Percentiles rank a stretch among this genome's conserved stretches.
These are phyloP conservation scores for Mycogone perniciosa DNA, from an alignment of 2,329 filamentous ascomycete genomes.

Conservation along the genomic window DNA sequence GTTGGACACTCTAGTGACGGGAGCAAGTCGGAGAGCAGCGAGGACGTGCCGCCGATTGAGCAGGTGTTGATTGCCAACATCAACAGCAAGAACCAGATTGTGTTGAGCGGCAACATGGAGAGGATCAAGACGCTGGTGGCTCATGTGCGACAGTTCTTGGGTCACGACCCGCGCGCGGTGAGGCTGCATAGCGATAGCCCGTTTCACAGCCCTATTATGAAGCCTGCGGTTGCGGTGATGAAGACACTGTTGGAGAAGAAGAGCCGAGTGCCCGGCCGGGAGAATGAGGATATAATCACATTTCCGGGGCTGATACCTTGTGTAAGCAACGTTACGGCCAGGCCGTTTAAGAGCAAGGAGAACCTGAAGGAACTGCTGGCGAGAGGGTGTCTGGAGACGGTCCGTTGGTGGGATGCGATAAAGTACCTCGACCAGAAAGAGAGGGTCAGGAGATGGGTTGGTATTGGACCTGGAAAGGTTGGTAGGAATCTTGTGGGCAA, in stretches of 20 bases:
- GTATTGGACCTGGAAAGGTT: constrained; percentile 89
- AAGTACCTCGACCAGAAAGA: constrained; percentile 79
- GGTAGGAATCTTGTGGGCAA: constrained; percentile 90
- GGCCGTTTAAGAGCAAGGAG: constrained; percentile 66
- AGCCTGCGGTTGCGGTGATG: constrained; percentile 72
- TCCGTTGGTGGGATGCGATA: constrained; percentile 92
- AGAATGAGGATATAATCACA: constrained; percentile 58
- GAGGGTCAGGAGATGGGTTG: constrained; percentile 78
- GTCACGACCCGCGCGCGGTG: constrained; percentile 85
- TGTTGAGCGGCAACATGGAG: constrained; percentile 80
- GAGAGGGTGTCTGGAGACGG: constrained; percentile 81
- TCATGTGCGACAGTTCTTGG: constrained; percentile 81
- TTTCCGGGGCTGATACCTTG: constrained; percentile 73
- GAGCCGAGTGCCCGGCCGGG: constrained; percentile 46
- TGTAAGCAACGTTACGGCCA: constrained; percentile 78
- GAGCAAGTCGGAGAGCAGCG: constrained; percentile 59
- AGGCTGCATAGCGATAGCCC: constrained; percentile 80
- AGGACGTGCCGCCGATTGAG: constrained; percentile 67
- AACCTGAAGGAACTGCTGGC: constrained; percentile 75
- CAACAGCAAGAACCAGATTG: constrained; percentile 95
- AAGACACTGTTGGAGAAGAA: constrained; percentile 56
- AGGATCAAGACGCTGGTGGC: constrained; percentile 75
- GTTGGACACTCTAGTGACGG: constrained; percentile 62
- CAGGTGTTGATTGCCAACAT: constrained; percentile 90
- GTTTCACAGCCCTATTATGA: constrained; percentile 90